These are phyloP conservation scores for Eucalyptus fibrosa DNA, from an alignment of 345 rosid species.

Conservation along the genomic window DNA sequence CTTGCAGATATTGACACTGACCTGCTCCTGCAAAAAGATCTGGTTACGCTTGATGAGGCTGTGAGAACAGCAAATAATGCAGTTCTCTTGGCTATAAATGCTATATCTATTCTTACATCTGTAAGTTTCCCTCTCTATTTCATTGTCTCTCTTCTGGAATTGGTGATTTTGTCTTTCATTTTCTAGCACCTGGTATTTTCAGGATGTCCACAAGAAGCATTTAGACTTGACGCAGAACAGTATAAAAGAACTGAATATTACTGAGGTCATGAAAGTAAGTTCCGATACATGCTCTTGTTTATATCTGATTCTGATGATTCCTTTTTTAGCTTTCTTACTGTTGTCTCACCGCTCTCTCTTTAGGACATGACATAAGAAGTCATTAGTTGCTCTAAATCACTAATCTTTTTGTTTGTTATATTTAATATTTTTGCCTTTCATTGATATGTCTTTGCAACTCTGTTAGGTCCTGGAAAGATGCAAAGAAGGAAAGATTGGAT, in stretches of 20 bases:
- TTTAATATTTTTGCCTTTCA: background rate
- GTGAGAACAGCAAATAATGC: conserved; percentile 78
- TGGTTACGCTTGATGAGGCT: conserved; percentile 88
- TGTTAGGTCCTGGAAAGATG: conserved; percentile 52
- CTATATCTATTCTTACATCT: conserved; percentile 43
- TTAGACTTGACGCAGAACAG: conserved; percentile 23
- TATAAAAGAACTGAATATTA: conserved; percentile 37
- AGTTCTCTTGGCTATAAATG: conserved; percentile 64
- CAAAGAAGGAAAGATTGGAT: conserved; percentile 82
- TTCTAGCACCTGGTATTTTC: conserved; percentile 4
- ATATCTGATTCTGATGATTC: background rate
- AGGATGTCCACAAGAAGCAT: conserved; percentile 48
- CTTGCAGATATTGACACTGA: conserved; percentile 77
- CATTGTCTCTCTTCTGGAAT: background rate
- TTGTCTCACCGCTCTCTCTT: background rate
- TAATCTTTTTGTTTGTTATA: background rate
- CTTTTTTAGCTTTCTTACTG: background rate
- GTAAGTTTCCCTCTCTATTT: conserved; percentile 26
- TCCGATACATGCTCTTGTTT: background rate
- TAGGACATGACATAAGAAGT: background rate
- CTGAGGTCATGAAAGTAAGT: conserved; percentile 54
- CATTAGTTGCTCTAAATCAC: background rate
- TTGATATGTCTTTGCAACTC: background rate
- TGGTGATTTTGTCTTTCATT: background rate
- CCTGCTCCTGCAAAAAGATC: conserved; percentile 62